Percentiles rank a stretch among this genome's conserved stretches.
These are phyloP conservation scores for Phytophthora colocasiae DNA, from an alignment of 352 stramenopile species.

Conservation along the genomic window DNA sequence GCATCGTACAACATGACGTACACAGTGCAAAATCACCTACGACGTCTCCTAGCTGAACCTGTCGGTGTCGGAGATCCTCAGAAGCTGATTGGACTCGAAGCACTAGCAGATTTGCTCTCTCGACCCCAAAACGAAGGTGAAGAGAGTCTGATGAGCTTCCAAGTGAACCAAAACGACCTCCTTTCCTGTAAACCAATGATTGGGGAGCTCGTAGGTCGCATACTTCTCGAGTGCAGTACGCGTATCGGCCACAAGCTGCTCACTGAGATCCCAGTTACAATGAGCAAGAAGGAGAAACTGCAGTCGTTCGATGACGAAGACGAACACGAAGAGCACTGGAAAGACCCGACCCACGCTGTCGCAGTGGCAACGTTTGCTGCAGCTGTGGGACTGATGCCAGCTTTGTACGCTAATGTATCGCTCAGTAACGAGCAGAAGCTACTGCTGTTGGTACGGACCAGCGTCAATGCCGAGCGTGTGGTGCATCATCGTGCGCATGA, in stretches of 20 bases:
- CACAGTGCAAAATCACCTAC: constrained; percentile 70
- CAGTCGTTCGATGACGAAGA: constrained; percentile 8
- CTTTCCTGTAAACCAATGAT: constrained; percentile 35
- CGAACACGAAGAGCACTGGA: constrained; percentile 26
- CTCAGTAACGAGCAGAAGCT: constrained; percentile 75
- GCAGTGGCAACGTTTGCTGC: constrained; percentile 61
- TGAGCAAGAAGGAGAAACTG: constrained; percentile 7
- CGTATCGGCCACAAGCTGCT: constrained; percentile 63
- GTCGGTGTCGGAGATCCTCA: constrained; percentile 77
- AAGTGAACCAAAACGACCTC: constrained; percentile 52
- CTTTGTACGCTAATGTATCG: constrained; percentile 54
- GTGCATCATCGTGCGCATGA: constrained; percentile 51
- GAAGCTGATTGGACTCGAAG: constrained; percentile 71
- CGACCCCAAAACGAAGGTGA: constrained; percentile 3
- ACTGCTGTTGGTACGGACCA: constrained; percentile 56
- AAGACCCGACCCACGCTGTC: constrained; percentile 59
- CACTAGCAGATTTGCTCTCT: constrained; percentile 42
- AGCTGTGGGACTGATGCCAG: constrained; percentile 47
- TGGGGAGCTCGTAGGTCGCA: constrained; percentile 65
- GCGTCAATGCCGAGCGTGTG: constrained; percentile 50
- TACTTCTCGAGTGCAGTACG: constrained; percentile 77
- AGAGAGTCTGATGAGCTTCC: constrained; percentile 6
- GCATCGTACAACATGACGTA: constrained; percentile 79
- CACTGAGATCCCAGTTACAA: constrained; percentile 29
- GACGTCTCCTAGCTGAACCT: constrained; percentile 59